Evolutionary conservation across 2,329 filamentous ascomycete species (phyloP).

Genomic region (Paecilomyces niveus): DNA sequence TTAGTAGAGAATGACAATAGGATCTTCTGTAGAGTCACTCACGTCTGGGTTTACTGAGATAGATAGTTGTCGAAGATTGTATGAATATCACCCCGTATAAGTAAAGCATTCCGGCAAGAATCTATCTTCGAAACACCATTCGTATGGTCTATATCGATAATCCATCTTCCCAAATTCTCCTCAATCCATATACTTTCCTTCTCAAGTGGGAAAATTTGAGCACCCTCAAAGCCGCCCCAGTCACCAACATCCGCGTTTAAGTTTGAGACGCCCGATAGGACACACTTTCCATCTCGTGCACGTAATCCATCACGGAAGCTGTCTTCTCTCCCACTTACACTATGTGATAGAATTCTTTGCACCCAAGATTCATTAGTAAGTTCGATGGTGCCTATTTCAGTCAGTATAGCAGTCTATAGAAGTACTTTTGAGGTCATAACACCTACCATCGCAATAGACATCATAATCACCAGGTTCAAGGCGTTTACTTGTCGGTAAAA

Average conservation of each 20-base stretch:
- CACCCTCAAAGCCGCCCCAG: neutral
- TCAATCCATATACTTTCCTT: neutral
- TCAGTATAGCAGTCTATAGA: neutral
- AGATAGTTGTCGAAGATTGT: conserved; percentile 6
- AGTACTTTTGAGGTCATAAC: neutral
- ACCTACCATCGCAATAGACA: neutral
- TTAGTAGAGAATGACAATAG: neutral
- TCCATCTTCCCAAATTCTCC: neutral
- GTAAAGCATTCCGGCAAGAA: conserved; percentile 7
- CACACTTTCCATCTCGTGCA: neutral
- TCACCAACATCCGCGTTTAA: neutral
- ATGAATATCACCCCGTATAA: conserved; percentile 5
- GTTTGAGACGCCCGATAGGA: neutral
- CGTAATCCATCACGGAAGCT: neutral
- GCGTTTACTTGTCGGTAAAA: neutral
- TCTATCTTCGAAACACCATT: conserved; percentile 1
- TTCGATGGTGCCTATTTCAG: neutral
- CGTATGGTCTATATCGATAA: neutral
- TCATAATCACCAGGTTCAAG: neutral
- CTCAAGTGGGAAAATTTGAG: conserved; percentile 1
- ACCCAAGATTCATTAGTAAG: neutral
- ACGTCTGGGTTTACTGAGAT: conserved; percentile 10
- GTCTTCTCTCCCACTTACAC: neutral
- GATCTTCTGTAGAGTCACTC: conserved; percentile 1
- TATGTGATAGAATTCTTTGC: neutral